These are phyloP conservation scores for Filobasidium uniguttulatum DNA, from an alignment of 1,284 basidiomycete species.

Conservation along the genomic window DNA sequence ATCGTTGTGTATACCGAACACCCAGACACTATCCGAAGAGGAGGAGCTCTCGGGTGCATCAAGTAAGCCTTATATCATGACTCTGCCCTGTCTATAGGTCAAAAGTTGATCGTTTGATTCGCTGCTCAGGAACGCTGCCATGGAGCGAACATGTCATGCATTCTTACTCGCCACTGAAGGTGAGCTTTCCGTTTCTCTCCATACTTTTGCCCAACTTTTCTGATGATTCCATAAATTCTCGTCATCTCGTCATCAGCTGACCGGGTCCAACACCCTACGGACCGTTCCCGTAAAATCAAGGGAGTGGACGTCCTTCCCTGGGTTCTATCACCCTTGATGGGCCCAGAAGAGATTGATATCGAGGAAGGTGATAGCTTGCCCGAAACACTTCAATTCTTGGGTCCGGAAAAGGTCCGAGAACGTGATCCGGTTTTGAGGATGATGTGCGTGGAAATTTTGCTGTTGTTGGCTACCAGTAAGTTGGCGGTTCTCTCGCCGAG, in stretches of 20 bases:
- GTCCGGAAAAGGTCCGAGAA: slow-evolving; percentile 71
- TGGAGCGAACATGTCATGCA: slow-evolving; percentile 32
- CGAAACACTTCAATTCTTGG: slow-evolving; percentile 72
- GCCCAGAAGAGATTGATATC: slow-evolving; percentile 82
- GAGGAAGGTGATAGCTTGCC: slow-evolving; percentile 88
- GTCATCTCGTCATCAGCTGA: slow-evolving; percentile 21
- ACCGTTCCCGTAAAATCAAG: slow-evolving; percentile 43
- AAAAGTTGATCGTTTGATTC: slow-evolving; percentile 1
- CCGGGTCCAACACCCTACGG: slow-evolving; percentile 31
- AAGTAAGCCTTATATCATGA: slow-evolving; percentile 52
- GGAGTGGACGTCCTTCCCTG: slow-evolving; percentile 71
- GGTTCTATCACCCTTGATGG: slow-evolving; percentile 79
- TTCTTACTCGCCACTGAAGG: slow-evolving; percentile 34
- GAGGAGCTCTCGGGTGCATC: slow-evolving; percentile 69
- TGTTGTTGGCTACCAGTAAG: slow-evolving; percentile 67
- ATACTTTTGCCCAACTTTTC: no score
- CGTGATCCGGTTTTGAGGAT: slow-evolving; percentile 62
- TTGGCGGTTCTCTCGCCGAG: slow-evolving; percentile 6
- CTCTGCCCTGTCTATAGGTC: not conserved
- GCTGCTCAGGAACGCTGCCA: slow-evolving; percentile 24
- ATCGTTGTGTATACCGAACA: slow-evolving; percentile 79
- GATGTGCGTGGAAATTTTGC: slow-evolving; percentile 75
- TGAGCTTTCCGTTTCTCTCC: slow-evolving; percentile 14
- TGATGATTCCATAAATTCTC: no score
- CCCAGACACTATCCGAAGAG: slow-evolving; percentile 64